Conservation (phyloP, 768 basidiomycete species). For the Scleroderma citrinum region DNA sequence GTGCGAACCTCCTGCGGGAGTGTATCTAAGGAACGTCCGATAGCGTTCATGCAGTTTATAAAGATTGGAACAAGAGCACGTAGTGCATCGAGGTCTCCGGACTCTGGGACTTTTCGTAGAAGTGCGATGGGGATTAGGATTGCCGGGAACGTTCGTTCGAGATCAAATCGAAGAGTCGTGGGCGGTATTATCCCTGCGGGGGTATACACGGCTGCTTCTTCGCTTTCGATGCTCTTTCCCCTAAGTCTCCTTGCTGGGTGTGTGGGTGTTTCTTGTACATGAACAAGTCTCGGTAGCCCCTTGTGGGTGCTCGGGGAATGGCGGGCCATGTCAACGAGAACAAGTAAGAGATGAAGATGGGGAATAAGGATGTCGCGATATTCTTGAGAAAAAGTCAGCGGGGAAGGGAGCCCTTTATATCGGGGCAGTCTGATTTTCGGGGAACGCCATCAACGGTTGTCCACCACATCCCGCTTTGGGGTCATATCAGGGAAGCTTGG, state of each 20-base stretch:
- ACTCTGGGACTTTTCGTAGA: constrained; percentile 20
- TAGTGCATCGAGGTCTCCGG: constrained; percentile 22
- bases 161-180: constrained; percentile 18
- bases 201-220: constrained; percentile 19
- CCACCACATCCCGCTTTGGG: neutral
- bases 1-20: constrained; percentile 18
- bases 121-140: constrained; percentile 26
- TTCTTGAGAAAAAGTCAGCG: neutral
- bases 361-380: neutral
- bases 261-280: neutral
- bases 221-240: constrained; percentile 20
- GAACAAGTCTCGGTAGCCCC: neutral
- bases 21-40: constrained; percentile 21
- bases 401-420: neutral
- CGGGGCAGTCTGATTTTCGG: neutral
- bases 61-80: constrained; percentile 25
- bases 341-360: neutral
- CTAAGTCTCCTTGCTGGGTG: constrained; percentile 4
- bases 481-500: neutral
- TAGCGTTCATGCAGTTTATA: constrained; percentile 17
- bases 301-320: neutral
- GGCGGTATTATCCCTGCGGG: constrained; percentile 9
- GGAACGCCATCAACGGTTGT: too few species aligned
- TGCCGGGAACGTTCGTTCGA: constrained; percentile 33
- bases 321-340: neutral